Base-by-base conservation (phyloP, 2,329 filamentous ascomycete genomes). In the Calycina herbarum region DNA sequence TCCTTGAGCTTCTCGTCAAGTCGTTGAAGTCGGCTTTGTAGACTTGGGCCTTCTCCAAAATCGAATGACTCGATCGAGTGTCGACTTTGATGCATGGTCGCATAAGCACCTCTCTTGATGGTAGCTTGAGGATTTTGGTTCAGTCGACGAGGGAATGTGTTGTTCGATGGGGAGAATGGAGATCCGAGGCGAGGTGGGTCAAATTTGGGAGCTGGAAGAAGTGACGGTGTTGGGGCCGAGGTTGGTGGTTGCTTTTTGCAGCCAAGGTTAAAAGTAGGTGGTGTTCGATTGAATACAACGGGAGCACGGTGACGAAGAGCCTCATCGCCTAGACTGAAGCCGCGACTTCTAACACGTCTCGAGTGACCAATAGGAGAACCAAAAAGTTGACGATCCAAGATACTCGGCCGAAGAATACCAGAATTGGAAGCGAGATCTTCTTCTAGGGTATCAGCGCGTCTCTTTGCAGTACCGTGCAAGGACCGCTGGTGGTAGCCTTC, bases 81-180 rank as follows among this genome's bases (percentile, higher is more conserved):
- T 13, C 71, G 72, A 35, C 78, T 75, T 69, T 84, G 82, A 69
- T 87, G 85, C 42, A 87, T 78, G 0, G 86, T 89, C 11, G 85
- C 82, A 74, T 86, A 88, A 1, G 84, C 81, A 79, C 64, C 82
- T 76, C 62, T 79, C 75, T 24, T 79, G 78, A 60, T 63, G 1
- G 71, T 70, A 13, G 69, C 62, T 3, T 65, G 64, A 0, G 61
- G 59, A 38, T 74, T 69, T 69, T 82, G 81, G 38, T 80, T 82
- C 35, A 83, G 74, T 51, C 86, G 82, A 65, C 84, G 85, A n/a
- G 87, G 86, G 68, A 88, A 86, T 57, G 86, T 88, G 71, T 86
- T 82, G 74, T 83, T 86, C 13, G 82, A 79, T 64, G 76, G 79
- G 10, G 79, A 74, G 68, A 89, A 89, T 0, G 86, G 86, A 5